Evolutionary conservation across 768 basidiomycete species (phyloP), one percentile per base, ranked within the genome.

Genomic region (Phanerochaete carnosa): DNA sequence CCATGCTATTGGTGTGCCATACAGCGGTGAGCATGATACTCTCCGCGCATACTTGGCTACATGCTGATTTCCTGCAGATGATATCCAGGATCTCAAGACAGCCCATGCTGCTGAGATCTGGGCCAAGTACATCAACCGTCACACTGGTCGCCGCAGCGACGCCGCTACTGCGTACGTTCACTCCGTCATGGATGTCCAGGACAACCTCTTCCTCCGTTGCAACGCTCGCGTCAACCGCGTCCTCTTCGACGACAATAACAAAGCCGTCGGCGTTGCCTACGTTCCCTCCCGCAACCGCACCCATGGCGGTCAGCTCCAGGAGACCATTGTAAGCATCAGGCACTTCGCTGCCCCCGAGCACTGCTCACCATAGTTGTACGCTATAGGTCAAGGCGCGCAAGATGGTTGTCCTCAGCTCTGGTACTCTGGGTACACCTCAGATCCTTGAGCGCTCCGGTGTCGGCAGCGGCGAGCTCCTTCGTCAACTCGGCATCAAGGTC

Each of bases 121-220:
- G 87, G 87, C 87, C 53, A 89, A 89, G 70, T 89, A 88, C 68
- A 87, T 89, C 78, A 88, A 88, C 72, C 80, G 85, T 65, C 82
- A 87, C 68, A 89, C 86, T 35, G 88, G 88, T 60, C 77, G 88
- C 62, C 84, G 87, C 54, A 87, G 85, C 62, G 88, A 89, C 64
- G 87, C 87, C 51, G 86, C 87, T 2, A 86, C 86, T 47, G 85
- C 84, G 22, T 87, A 87, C 68, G 83, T 88, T 45, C 86, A 87
- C 79, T 83, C 85, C 58, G 86, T 88, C 39, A 86, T 83, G 84
- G 86, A 88, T 65, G 72, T 81, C 43, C 88, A 90, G 72, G 75
- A 66, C 67, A 90, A 89, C 74, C 76, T 90, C 23, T 87, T 79
- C 75, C 73, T 90, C 49, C 83, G 85, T 70, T 82, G 80, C 58